phyloP scores from a whole-genome alignment of 2,329 filamentous ascomycete genomes.

The Paraphoma chrysanthemicola region DNA sequence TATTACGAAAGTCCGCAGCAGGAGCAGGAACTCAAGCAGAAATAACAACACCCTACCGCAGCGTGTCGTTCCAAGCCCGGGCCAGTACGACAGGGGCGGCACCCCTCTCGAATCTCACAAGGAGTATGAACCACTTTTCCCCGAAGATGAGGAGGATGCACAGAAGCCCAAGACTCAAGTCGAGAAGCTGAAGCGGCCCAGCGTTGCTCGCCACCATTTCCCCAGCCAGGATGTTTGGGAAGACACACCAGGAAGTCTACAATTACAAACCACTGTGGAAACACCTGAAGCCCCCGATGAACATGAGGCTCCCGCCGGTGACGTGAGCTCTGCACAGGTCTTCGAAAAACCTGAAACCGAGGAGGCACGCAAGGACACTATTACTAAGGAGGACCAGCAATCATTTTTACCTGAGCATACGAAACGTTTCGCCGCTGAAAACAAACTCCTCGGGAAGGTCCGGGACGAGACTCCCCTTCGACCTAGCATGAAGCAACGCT shows the following conservation, averaged over 20 bases:
- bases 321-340: conserved; percentile 40
- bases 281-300: conserved; percentile 73
- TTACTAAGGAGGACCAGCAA: conserved; percentile 50
- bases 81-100: conserved; percentile 59
- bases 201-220: conserved; percentile 68
- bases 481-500: conserved; percentile 70
- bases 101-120: conserved; percentile 86
- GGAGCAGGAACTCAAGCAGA: conserved; percentile 53
- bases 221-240: conserved; percentile 98
- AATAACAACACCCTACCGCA: conserved; percentile 65
- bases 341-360: conserved; percentile 60
- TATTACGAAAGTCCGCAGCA: conserved; percentile 60
- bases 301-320: conserved; percentile 44
- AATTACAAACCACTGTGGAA: conserved; percentile 79
- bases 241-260: conserved; percentile 85
- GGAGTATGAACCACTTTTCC: conserved; percentile 94
- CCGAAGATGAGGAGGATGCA: conserved; percentile 71
- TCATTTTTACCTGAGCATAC: conserved; percentile 54
- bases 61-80: conserved; percentile 34
- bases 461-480: conserved; percentile 55
- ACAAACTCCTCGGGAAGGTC: conserved; percentile 62
- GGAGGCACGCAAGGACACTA: conserved; percentile 55
- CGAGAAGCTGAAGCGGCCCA: conserved; percentile 63
- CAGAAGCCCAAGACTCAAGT: conserved; percentile 60
- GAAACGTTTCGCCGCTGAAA: conserved; percentile 63